A percentile compares a stretch with the other conserved stretches of the same genome.
phyloP scores from a whole-genome alignment of 2,329 filamentous ascomycete genomes.

The Penicillium sp. region DNA sequence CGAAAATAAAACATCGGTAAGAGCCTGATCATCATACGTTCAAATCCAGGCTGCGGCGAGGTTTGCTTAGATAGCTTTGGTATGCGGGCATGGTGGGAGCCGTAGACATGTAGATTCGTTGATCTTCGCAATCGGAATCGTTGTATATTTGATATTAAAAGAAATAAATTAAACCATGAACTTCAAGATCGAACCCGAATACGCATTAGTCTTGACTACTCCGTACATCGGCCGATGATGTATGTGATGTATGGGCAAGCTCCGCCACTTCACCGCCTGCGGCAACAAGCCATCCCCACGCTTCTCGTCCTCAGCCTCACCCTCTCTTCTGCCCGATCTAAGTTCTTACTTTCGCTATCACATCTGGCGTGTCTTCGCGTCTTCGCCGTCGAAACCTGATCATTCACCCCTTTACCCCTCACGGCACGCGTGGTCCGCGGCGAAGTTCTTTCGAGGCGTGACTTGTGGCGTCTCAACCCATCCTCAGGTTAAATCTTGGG shows the following conservation, averaged over 20 bases:
- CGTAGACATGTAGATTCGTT: too few relatives aligned
- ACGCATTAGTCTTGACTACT: too few relatives aligned
- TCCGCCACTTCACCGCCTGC: conserved; percentile 27
- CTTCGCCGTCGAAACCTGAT: neutral
- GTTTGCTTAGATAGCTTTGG: too few relatives aligned
- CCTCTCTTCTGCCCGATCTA: conserved; percentile 19
- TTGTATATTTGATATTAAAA: neutral
- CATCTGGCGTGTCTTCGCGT: neutral
- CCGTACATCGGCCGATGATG: conserved; percentile 7
- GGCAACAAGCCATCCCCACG: conserved; percentile 21
- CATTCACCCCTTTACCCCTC: neutral
- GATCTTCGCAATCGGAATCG: too few relatives aligned
- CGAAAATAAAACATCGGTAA: too few relatives aligned
- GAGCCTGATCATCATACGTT: too few relatives aligned
- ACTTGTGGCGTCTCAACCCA: conserved; percentile 18
- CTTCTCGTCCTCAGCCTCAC: conserved; percentile 23
- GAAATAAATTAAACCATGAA: too few relatives aligned
- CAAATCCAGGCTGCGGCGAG: too few relatives aligned
- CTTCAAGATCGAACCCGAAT: too few relatives aligned
- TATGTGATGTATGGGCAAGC: conserved; percentile 1
- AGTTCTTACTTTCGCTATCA: conserved; percentile 6
- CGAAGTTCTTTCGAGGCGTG: conserved; percentile 12
- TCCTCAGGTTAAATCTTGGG: conserved; percentile 4
- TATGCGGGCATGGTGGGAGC: too few relatives aligned
- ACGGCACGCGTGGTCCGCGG: neutral